These are phyloP conservation scores for Chenopodium berlandieri DNA, from an alignment of 148 eudicot species.

Conservation along the genomic window DNA sequence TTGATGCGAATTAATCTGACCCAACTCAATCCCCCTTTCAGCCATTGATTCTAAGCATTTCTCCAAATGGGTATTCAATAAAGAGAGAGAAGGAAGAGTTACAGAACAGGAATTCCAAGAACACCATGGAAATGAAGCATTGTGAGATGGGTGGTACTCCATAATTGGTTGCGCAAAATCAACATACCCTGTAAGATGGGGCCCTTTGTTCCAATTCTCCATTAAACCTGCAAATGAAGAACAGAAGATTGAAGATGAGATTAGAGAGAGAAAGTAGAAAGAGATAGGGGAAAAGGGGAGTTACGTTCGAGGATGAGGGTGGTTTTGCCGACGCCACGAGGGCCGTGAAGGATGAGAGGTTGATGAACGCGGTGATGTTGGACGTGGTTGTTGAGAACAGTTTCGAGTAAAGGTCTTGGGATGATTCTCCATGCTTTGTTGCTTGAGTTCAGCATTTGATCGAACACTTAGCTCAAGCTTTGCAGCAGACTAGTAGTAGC, in stretches of 20 bases:
- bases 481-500: background rate
- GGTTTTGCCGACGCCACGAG: slow-evolving; percentile 95
- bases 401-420: slow-evolving; percentile 77
- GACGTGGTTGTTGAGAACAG: slow-evolving; percentile 82
- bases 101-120: slow-evolving; percentile 48
- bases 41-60: slow-evolving; percentile 71
- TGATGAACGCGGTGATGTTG: slow-evolving; percentile 87
- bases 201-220: slow-evolving; percentile 81
- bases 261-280: background rate
- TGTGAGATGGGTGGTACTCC: slow-evolving; percentile 63
- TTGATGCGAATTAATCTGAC: slow-evolving; percentile 71
- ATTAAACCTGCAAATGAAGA: slow-evolving; percentile 46
- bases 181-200: slow-evolving; percentile 74
- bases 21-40: slow-evolving; percentile 53
- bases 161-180: slow-evolving; percentile 74
- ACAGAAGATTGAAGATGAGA: background rate
- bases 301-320: slow-evolving; percentile 88
- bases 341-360: slow-evolving; percentile 90
- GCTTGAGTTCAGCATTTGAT: slow-evolving; percentile 11
- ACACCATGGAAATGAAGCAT: slow-evolving; percentile 77
- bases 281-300: background rate
- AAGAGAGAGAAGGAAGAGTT: slow-evolving; percentile 46
- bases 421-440: slow-evolving; percentile 68
- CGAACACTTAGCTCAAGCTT: background rate
- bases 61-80: slow-evolving; percentile 60